Conservation (phyloP, 305 asterid species). For the Ajuga reptans region DNA sequence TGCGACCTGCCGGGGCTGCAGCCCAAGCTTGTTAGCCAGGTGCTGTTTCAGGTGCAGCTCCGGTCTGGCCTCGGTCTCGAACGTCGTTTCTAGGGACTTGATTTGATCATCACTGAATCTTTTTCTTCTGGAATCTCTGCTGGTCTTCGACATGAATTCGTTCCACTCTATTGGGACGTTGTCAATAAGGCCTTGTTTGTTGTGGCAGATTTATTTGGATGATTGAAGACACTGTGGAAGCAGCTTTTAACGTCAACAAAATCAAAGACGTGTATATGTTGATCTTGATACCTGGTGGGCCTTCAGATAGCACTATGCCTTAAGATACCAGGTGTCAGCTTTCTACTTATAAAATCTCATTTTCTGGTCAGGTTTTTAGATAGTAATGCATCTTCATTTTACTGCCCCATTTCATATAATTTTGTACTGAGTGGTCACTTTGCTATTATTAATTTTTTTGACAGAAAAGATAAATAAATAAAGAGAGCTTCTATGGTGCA, state of each 20-base stretch:
- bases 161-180: constrained; percentile 13
- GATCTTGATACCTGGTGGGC: constrained; percentile 34
- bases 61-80: constrained; percentile 52
- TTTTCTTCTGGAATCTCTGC: constrained; percentile 31
- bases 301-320: constrained; percentile 20
- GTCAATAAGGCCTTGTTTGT: background rate
- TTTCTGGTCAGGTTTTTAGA: constrained; percentile 4
- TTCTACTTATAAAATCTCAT: background rate
- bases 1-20: constrained; percentile 76
- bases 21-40: constrained; percentile 60
- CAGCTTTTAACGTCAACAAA: constrained; percentile 24
- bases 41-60: constrained; percentile 62
- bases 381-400: background rate
- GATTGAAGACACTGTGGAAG: constrained; percentile 5
- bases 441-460: no score
- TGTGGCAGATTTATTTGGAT: constrained; percentile 19
- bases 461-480: no score
- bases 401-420: background rate
- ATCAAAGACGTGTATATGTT: constrained; percentile 25
- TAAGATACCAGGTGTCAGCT: constrained; percentile 30
- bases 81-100: constrained; percentile 50
- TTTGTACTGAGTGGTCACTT: no score
- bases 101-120: constrained; percentile 64
- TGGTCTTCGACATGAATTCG: constrained; percentile 24
- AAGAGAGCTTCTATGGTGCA: no score